A percentile compares a stretch with the other conserved stretches of the same genome.
Conservation (phyloP, 164 flowering plant genomes). For the Akebia trifoliata region DNA sequence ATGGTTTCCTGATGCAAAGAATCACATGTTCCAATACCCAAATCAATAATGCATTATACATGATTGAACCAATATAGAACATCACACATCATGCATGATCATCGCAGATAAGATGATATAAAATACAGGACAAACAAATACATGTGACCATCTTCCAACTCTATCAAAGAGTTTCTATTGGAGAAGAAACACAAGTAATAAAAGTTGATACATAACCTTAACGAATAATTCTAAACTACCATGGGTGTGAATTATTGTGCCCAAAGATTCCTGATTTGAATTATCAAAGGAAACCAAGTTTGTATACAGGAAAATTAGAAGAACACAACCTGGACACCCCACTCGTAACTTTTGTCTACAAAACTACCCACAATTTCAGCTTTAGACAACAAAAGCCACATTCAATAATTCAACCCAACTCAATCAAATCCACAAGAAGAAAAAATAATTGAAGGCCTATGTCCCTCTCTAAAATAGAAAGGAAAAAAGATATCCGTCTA, state of each 20-base stretch:
- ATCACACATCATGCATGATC: background rate
- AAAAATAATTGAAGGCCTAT: conserved; percentile 12
- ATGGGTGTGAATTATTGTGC: background rate
- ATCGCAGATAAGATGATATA: too few species aligned
- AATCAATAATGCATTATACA: background rate
- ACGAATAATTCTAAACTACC: background rate
- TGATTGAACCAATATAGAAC: background rate
- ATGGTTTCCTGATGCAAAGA: conserved; percentile 53
- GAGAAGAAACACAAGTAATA: too few species aligned
- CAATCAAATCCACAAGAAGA: background rate
- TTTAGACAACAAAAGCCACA: conserved; percentile 5
- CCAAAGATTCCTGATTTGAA: background rate
- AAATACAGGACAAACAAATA: too few species aligned
- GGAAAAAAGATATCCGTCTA: background rate
- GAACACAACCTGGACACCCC: conserved; percentile 26
- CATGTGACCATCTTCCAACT: too few species aligned
- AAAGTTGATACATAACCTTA: background rate
- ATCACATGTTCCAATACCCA: background rate
- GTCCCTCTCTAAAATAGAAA: background rate
- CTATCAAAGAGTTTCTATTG: too few species aligned
- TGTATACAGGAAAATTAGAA: conserved; percentile 16
- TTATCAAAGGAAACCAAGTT: background rate
- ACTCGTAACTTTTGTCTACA: conserved; percentile 19
- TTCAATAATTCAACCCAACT: conserved; percentile 25
- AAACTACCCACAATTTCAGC: conserved; percentile 6